Conservation (phyloP, 768 basidiomycete species). For the Psilocybe tampanensis region DNA sequence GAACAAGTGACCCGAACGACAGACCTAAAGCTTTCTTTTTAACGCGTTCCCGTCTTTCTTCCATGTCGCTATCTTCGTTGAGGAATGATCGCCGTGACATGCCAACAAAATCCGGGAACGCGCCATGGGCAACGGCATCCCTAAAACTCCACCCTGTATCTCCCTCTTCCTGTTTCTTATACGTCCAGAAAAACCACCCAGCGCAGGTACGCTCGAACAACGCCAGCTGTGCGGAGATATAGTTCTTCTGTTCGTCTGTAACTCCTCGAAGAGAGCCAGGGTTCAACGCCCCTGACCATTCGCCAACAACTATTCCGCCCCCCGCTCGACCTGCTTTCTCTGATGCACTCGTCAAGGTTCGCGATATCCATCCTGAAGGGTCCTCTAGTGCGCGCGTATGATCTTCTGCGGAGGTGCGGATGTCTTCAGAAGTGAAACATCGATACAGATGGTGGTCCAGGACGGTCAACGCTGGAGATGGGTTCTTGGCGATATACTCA, state of each 20-base stretch:
- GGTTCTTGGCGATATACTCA: slow-evolving; percentile 44
- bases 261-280: slow-evolving; percentile 51
- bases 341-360: slow-evolving; percentile 35
- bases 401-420: slow-evolving; percentile 47
- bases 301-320: slow-evolving; percentile 64
- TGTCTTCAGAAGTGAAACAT: slow-evolving; percentile 71
- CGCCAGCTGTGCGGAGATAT: slow-evolving; percentile 63
- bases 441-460: slow-evolving; percentile 87
- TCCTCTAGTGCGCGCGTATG: slow-evolving; percentile 54
- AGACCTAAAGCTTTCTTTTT: slow-evolving; percentile 35
- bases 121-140: slow-evolving; percentile 62
- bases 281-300: slow-evolving; percentile 80
- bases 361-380: slow-evolving; percentile 37
- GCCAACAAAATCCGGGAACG: slow-evolving; percentile 54
- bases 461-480: slow-evolving; percentile 43
- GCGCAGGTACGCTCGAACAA: slow-evolving; percentile 65
- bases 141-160: slow-evolving; percentile 78
- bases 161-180: slow-evolving; percentile 64
- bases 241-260: slow-evolving; percentile 43
- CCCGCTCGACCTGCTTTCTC: slow-evolving; percentile 36
- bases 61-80: not conserved
- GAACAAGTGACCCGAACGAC: slow-evolving; percentile 12
- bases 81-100: not conserved
- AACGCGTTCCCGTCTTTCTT: slow-evolving; percentile 30
- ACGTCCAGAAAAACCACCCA: slow-evolving; percentile 88